phyloP scores from a whole-genome alignment of 2,329 filamentous ascomycete species.

The Lithohypha guttulata region DNA sequence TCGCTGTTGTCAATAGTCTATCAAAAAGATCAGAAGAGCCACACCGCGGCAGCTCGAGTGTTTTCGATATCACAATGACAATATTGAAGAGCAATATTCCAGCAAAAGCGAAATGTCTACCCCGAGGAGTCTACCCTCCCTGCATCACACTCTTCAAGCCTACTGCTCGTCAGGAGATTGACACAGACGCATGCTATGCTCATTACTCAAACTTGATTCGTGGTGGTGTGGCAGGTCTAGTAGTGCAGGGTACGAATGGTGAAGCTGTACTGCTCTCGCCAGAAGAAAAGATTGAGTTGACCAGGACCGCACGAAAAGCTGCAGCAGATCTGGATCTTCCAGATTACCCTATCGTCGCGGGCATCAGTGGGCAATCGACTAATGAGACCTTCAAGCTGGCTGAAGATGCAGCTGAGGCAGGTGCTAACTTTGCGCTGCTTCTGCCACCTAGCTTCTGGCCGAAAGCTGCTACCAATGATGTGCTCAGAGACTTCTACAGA shows the following conservation, averaged over 20 bases:
- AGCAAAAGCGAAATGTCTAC: not conserved
- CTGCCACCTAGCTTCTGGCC: slow-evolving; percentile 68
- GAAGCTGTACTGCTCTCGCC: slow-evolving; percentile 35
- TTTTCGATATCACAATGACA: no score
- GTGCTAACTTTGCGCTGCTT: slow-evolving; percentile 64
- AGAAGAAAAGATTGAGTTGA: slow-evolving; percentile 33
- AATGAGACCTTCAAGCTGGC: slow-evolving; percentile 34
- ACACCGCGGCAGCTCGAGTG: no score
- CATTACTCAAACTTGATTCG: slow-evolving; percentile 23
- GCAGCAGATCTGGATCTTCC: slow-evolving; percentile 26
- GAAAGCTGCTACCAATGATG: slow-evolving; percentile 49
- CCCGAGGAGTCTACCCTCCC: not conserved
- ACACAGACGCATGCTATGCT: not conserved
- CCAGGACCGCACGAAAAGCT: slow-evolving; percentile 31
- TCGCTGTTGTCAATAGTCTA: no score
- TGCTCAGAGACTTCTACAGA: slow-evolving; percentile 52
- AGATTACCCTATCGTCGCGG: slow-evolving; percentile 32
- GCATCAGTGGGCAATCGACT: slow-evolving; percentile 31
- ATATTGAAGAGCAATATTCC: no score
- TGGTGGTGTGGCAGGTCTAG: slow-evolving; percentile 68
- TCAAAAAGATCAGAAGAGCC: no score
- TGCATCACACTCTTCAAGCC: slow-evolving; percentile 16
- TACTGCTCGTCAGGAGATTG: not conserved
- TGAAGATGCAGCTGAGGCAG: slow-evolving; percentile 45
- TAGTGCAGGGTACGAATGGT: slow-evolving; percentile 56